Percentiles rank a stretch among this genome's conserved stretches.
These are phyloP conservation scores for Claviceps sp. DNA, from an alignment of 2,329 filamentous ascomycete species.

Conservation along the genomic window DNA sequence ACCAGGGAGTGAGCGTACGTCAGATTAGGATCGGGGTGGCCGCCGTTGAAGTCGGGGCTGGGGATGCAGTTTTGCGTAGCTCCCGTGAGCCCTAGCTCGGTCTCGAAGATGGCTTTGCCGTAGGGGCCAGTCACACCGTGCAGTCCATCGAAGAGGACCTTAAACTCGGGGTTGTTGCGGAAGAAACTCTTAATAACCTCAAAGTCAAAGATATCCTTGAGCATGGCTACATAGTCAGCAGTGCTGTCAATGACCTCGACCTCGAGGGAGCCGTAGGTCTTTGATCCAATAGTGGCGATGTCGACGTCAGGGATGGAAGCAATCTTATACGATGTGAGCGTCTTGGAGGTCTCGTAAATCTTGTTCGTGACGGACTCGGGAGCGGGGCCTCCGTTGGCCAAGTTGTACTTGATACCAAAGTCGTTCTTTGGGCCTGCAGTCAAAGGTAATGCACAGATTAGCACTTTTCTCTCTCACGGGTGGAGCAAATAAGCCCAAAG, in stretches of 20 bases:
- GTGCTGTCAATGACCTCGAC: constrained; percentile 93
- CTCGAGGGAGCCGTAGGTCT: constrained; percentile 75
- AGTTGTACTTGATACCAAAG: constrained; percentile 99
- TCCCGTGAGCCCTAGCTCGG: constrained; percentile 72
- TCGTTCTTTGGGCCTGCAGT: constrained; percentile 71
- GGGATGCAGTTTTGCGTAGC: constrained; percentile 84
- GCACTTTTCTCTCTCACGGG: not conserved
- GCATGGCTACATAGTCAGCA: constrained; percentile 81
- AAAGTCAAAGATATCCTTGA: constrained; percentile 99
- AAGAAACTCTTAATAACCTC: constrained; percentile 92
- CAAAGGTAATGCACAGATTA: constrained; percentile 4
- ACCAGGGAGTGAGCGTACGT: constrained; percentile 94
- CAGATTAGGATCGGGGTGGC: constrained; percentile 95
- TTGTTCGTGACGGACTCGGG: constrained; percentile 97
- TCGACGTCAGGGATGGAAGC: constrained; percentile 78
- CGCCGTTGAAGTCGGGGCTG: constrained; percentile 88
- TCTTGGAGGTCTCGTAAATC: constrained; percentile 88
- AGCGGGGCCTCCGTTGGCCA: constrained; percentile 88
- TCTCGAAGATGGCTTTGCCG: constrained; percentile 85
- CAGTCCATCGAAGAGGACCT: constrained; percentile 89
- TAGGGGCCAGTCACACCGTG: constrained; percentile 93
- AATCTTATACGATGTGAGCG: constrained; percentile 82
- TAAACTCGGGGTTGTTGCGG: constrained; percentile 75
- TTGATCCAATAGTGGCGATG: constrained; percentile 66
- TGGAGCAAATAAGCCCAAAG: not conserved